These are phyloP conservation scores for Kalmusia sp. DNA, from an alignment of 2,329 filamentous ascomycete genomes.

Conservation along the genomic window DNA sequence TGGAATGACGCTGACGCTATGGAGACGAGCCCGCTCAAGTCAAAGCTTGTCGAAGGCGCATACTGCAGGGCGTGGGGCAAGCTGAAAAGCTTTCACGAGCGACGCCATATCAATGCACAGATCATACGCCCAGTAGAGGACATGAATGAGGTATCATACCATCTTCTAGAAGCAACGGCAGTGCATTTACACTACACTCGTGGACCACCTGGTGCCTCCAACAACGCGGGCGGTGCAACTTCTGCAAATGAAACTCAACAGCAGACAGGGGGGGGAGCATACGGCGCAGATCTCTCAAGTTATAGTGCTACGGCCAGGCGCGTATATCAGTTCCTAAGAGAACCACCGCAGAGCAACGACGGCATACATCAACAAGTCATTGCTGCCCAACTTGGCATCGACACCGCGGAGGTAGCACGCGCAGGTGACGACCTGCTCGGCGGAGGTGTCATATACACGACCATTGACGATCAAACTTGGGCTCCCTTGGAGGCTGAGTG, in stretches of 20 bases:
- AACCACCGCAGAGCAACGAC: constrained; percentile 75
- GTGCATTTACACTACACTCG: constrained; percentile 85
- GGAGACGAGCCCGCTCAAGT: constrained; percentile 55
- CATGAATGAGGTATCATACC: constrained; percentile 92
- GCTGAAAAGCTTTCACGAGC: constrained; percentile 83
- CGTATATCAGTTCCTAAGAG: constrained; percentile 75
- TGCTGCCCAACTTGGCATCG: constrained; percentile 68
- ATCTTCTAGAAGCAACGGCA: constrained; percentile 87
- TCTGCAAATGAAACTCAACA: constrained; percentile 39
- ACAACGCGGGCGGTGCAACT: constrained; percentile 45
- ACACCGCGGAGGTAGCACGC: constrained; percentile 72
- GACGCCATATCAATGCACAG: constrained; percentile 80
- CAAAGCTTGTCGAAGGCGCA: constrained; percentile 71
- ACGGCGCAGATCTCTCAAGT: constrained; percentile 37
- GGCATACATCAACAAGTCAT: constrained; percentile 84
- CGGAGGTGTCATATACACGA: constrained; percentile 83
- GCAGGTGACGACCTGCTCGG: constrained; percentile 83
- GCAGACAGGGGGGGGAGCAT: constrained; percentile 31
- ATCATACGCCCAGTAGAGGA: constrained; percentile 81
- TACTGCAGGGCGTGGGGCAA: constrained; percentile 88
- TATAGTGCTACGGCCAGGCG: constrained; percentile 67
- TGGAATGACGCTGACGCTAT: constrained; percentile 73
- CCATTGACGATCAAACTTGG: constrained; percentile 92
- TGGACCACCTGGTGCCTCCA: constrained; percentile 63
- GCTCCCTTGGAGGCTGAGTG: constrained; percentile 72